Base-by-base conservation (phyloP, 306 rosid genomes). In the Vigna unguiculata region DNA sequence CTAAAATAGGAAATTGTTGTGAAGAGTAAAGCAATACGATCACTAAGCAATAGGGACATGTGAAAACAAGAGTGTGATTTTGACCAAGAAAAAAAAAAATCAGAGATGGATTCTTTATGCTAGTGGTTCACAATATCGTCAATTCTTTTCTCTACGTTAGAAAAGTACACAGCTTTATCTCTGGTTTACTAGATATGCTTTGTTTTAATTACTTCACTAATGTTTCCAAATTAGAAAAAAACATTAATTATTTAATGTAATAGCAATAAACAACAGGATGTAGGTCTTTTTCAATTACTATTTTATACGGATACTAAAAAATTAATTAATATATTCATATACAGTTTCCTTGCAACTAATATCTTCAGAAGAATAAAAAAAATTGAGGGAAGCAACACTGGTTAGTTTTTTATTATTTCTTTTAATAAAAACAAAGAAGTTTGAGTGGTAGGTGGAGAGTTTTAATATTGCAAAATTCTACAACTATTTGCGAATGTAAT, bases 111-210 rank as follows among this genome's bases (percentile, higher is more conserved):
- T 60, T 24, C 51, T 47, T 32, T 60, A 12, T n/a, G 61, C 62
- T 0, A 3, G 28, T 12, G 63, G 28, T 57, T 57, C 9, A 57
- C 28, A 36, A 47, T 59, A 74, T 38, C 62, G 10, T 11, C 7
- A 34, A 9, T 34, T 2, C 38, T 14, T 13, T 68, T 19, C 52
- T n/a, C 15, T n/a, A 17, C 4, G 6, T 48, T 43, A 28, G 45
- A 25, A 10, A 69, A 21, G 12, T 36, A 21, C n/a, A 14, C 4
- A 41, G 13, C 49, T 53, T 76, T 43, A 53, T n/a, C 46, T 69
- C 38, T n/a, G n/a, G 49, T 46, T 11, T 45, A n/a, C 36, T 55
- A 55, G 38, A 43, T 47, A 22, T 20, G 20, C 76, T 58, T 69
- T 58, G 5, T 7, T 51, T 71, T 36, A 54, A 32, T 34, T 32